Evolutionary conservation across 352 stramenopile species (phyloP), one percentile per base, ranked within the genome.

Genomic region (Phytophthora boehmeriae): DNA sequence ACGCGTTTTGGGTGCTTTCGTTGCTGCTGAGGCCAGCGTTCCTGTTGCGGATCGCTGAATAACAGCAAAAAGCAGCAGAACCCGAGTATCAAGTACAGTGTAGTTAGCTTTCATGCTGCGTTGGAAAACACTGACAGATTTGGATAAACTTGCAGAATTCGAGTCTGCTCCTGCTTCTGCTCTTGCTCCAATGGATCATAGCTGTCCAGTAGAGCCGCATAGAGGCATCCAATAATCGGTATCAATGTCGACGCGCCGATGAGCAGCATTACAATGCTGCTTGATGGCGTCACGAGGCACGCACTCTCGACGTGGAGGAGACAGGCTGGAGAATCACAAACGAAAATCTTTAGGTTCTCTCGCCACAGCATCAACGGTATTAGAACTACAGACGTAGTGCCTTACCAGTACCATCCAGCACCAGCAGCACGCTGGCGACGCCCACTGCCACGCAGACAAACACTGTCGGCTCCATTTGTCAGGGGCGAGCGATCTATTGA

Each of bases 261-360:
- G 47, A 89, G 77, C 17, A 78, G 59, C 67, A 91, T 84, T 20
- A 87, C 75, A 34, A 86, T 77, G 59, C 76, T 89, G 65, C 72
- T 88, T 23, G 78, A 59, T 44, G 44, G 66, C 20, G 73, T 62
- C 19, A 73, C 57, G 49, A 88, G 20, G 38, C 78, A 88, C 14
- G 56, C 57, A 5, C 65, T 51, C 23, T 85, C 71, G n/a, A 83
- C 46, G 35, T 70, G 53, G 8, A 57, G 51, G 5, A 86, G 54
- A 19, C 78, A 88, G 23, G 54, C 76, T 84, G 30, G 6, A 22
- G 17, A 3, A 63, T 45, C 46, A 39, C 4, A 13, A 39, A n/a
- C 34, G 34, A 42, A 17, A n/a, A n/a, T n/a, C n/a, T n/a, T n/a
- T n/a, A n/a, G n/a, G n/a, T n/a, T n/a, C n/a, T 20, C 13, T 45